Conservation (phyloP, 805 yeast species). For the Ogataea populi-albae region DNA sequence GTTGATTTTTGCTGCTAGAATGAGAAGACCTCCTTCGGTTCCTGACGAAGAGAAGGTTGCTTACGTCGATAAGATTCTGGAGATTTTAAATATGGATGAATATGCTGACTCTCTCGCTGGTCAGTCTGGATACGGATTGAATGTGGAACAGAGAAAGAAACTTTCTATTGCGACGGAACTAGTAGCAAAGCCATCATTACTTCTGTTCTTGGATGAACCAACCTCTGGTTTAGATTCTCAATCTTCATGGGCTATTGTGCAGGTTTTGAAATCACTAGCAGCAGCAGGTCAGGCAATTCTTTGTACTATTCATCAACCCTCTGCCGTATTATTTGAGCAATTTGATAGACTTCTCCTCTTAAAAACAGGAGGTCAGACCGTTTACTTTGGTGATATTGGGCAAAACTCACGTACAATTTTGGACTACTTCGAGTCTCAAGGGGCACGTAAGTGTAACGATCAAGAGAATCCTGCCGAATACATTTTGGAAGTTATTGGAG, state of each 20-base stretch:
- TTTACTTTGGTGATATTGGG: constrained; percentile 54
- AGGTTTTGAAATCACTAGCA: constrained; percentile 47
- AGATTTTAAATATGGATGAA: constrained; percentile 39
- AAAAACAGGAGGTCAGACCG: constrained; percentile 52
- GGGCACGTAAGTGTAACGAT: constrained; percentile 63
- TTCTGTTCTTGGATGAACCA: constrained; percentile 57
- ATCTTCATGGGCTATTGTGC: constrained; percentile 57
- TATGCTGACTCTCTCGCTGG: constrained; percentile 54
- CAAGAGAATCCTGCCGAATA: constrained; percentile 76
- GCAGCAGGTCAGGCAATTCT: constrained; percentile 55
- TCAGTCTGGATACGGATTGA: constrained; percentile 45
- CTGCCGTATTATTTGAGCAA: constrained; percentile 43
- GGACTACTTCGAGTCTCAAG: constrained; percentile 45
- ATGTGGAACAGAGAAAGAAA: constrained; percentile 54
- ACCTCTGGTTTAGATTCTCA: constrained; percentile 60
- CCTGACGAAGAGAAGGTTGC: constrained; percentile 42
- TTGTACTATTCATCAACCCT: constrained; percentile 56
- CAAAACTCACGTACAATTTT: constrained; percentile 40
- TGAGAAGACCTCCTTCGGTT: constrained; percentile 42
- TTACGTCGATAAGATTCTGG: constrained; percentile 42
- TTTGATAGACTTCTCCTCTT: constrained; percentile 43
- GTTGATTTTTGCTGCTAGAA: constrained; percentile 45
- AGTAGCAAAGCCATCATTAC: constrained; percentile 51
- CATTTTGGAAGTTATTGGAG: constrained; percentile 71
- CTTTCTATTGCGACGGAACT: constrained; percentile 55